A percentile compares a stretch with the other conserved stretches of the same genome.
These are phyloP conservation scores for Neonectria ditissima DNA, from an alignment of 2,329 filamentous ascomycete genomes.

Conservation along the genomic window DNA sequence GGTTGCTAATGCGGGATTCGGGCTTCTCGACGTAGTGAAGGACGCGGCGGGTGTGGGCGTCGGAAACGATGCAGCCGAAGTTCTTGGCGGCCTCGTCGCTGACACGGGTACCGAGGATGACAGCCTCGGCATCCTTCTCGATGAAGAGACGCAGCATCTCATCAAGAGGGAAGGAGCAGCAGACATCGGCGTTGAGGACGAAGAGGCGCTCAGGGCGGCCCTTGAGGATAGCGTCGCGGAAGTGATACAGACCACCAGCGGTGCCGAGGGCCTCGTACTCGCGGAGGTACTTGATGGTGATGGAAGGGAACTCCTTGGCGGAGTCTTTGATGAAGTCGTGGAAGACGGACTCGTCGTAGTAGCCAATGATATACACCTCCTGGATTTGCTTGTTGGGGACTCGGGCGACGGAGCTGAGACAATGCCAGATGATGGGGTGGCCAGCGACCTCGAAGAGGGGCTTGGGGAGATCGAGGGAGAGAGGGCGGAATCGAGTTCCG, in stretches of 20 bases:
- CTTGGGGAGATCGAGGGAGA: constrained; percentile 97
- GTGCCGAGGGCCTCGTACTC: constrained; percentile 98
- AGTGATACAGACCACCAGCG: constrained; percentile 97
- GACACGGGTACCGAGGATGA: constrained; percentile 93
- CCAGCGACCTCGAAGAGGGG: constrained; percentile 98
- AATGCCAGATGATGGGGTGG: constrained; percentile 98
- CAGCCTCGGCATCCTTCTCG: constrained; percentile 95
- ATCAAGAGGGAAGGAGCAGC: constrained; percentile 95
- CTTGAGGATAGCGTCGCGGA: constrained; percentile 98
- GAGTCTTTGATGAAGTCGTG: constrained; percentile 98
- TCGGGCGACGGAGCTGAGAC: constrained; percentile 89
- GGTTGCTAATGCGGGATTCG: constrained; percentile 95
- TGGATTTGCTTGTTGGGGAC: constrained; percentile 84
- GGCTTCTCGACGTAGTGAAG: constrained; percentile 99
- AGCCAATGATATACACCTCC: constrained; percentile 97
- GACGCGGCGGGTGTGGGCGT: constrained; percentile 92
- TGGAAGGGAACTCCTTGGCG: constrained; percentile 83
- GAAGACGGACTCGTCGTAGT: constrained; percentile 98
- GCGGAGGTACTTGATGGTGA: constrained; percentile 91
- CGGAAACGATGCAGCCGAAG: constrained; percentile 98
- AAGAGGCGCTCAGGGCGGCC: constrained; percentile 95
- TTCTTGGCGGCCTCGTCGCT: constrained; percentile 92
- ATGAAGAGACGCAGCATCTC: constrained; percentile 97
- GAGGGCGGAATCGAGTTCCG: constrained; percentile 93
- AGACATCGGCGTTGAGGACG: constrained; percentile 97